phyloP scores from a whole-genome alignment of 257 asterid species.

The Solanum paucissectum region DNA sequence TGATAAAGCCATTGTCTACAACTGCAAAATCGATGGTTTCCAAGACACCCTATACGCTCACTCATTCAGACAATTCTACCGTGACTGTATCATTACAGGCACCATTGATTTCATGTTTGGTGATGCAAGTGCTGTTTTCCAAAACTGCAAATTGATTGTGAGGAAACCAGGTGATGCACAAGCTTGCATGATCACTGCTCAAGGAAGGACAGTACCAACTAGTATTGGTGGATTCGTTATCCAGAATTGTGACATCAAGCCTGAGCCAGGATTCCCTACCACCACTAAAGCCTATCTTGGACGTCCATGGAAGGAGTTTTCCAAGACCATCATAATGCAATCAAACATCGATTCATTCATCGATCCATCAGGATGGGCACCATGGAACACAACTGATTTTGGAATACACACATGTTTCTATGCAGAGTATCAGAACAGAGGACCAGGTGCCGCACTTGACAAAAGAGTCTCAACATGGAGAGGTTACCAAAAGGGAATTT shows the following conservation, averaged over 20 bases:
- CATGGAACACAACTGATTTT: slow-evolving; percentile 27
- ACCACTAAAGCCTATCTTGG: slow-evolving; percentile 22
- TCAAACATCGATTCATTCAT: slow-evolving; percentile 19
- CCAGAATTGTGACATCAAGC: slow-evolving; percentile 36
- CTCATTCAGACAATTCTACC: slow-evolving; percentile 57
- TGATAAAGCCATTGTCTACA: slow-evolving; percentile 39
- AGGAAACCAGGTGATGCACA: slow-evolving; percentile 60
- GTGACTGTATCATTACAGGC: slow-evolving; percentile 57
- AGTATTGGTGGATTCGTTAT: slow-evolving; percentile 27
- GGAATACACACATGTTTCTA: not conserved
- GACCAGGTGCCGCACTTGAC: slow-evolving; percentile 16
- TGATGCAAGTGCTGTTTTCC: slow-evolving; percentile 45
- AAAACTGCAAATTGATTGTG: slow-evolving; percentile 27
- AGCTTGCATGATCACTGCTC: slow-evolving; percentile 80
- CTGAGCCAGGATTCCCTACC: slow-evolving; percentile 30
- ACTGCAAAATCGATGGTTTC: slow-evolving; percentile 56
- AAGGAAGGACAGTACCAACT: slow-evolving; percentile 48
- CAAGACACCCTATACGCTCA: slow-evolving; percentile 80
- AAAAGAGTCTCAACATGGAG: slow-evolving; percentile 22
- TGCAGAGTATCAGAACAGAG: slow-evolving; percentile 18
- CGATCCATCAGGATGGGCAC: slow-evolving; percentile 38
- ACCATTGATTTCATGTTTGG: slow-evolving; percentile 80
- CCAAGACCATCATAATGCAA: slow-evolving; percentile 40
- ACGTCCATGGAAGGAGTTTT: slow-evolving; percentile 45
- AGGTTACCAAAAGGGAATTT: slow-evolving; percentile 13